Conservation (phyloP, 345 rosid genomes). For the Linum tenue region DNA sequence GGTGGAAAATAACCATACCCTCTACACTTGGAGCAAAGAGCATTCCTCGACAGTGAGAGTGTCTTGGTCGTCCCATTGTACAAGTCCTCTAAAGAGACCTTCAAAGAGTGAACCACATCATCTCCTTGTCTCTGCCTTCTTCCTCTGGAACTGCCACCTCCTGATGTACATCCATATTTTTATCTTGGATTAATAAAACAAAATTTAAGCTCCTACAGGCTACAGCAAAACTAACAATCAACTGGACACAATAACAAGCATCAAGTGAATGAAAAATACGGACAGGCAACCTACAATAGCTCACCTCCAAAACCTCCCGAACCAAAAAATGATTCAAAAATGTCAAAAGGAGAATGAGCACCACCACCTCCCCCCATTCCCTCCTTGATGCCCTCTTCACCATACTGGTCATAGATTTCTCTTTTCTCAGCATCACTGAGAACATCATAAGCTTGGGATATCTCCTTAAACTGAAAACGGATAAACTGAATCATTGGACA, state of each 20-base stretch:
- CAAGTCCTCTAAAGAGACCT: conserved; percentile 50
- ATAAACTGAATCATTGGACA: not conserved
- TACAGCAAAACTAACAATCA: not conserved
- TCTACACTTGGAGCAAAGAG: conserved; percentile 46
- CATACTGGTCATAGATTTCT: conserved; percentile 55
- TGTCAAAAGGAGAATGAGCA: conserved; percentile 48
- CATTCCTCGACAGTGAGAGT: conserved; percentile 44
- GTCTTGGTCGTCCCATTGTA: conserved; percentile 56
- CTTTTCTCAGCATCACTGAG: conserved; percentile 59
- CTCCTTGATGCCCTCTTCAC: conserved; percentile 59
- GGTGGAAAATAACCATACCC: conserved; percentile 26
- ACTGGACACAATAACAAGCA: conserved; percentile 3
- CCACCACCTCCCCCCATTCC: conserved; percentile 56
- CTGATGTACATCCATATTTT: conserved; percentile 13
- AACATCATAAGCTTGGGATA: conserved; percentile 65
- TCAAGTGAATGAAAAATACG: not conserved
- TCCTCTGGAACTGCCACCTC: conserved; percentile 45
- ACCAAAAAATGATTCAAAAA: conserved; percentile 45
- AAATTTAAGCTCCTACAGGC: not conserved
- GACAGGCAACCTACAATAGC: conserved; percentile 5
- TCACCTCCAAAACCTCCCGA: conserved; percentile 39
- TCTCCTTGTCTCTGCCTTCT: conserved; percentile 55
- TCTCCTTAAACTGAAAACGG: conserved; percentile 48
- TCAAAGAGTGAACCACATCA: conserved; percentile 41
- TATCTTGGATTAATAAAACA: not conserved